Evolutionary conservation across 495 filamentous ascomycete genomes (phyloP), one percentile per base, ranked within the genome.

Genomic region (Recurvomyces mirabilis): DNA sequence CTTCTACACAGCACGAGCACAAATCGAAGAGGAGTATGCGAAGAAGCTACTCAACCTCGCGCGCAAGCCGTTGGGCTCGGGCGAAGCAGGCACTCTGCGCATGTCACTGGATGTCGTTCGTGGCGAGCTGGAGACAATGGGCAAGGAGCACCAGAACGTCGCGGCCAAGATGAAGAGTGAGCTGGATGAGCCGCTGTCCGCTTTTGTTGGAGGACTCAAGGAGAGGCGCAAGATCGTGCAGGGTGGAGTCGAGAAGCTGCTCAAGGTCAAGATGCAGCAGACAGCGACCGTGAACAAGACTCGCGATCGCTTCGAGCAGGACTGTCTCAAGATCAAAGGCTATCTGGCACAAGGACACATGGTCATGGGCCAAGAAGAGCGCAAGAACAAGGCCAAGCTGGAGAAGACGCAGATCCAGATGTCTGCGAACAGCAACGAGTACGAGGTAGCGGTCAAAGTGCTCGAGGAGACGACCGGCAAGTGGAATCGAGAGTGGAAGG

Each of bases 331-430:
- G 58, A 96, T 99, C 55, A 99, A 99, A 58, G 91, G 93, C 15
- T 99, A 96, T 55, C 74, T 96, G 14, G 93, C 93, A 7, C 93
- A 99, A 63, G 93, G 91, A 14, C 93, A 99, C 58, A 99, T 99
- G 93, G 93, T 99, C 29, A 96, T 96, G 93, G 93, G 93, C 10
- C 93, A 99, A 47, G 93, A 99, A 53, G 93, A 99, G 64, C 73
- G 89, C 28, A 96, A 95, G 67, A 99, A 99, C 63, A 99, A 99
- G 67, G 86, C 89, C 19, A 94, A 91, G 63, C 75, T 99, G 35
- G 93, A 99, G 62, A 99, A 99, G 69, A 95, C 93, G 5, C 93
- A 96, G 60, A 89, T 93, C 52, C 88, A 91, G 53, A 68, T 96
- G 21, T 86, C 89, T 0, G 80, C 73, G 12, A 86, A 87, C 41